A percentile compares a stretch with the other conserved stretches of the same genome.
phyloP scores from a whole-genome alignment of 108 stramenopile species.

The Licmophora abbreviata region DNA sequence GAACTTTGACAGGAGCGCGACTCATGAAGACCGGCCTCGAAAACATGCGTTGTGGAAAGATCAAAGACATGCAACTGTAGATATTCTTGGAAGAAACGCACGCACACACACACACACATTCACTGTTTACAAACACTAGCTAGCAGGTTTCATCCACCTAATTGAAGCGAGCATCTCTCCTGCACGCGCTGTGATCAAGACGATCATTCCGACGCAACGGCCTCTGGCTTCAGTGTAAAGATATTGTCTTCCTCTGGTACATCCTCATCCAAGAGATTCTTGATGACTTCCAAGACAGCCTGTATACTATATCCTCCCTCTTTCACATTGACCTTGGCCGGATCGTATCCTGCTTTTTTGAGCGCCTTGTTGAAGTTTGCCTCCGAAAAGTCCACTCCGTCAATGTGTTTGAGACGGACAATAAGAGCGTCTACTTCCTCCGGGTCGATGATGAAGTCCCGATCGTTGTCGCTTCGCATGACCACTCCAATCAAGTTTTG shows the following conservation, averaged over 20 bases:
- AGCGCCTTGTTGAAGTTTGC: slow-evolving; percentile 18
- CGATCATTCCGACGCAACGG: not conserved
- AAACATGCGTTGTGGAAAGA: too few species aligned
- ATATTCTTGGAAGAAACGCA: too few species aligned
- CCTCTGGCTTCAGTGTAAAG: slow-evolving; percentile 7
- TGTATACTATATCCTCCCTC: slow-evolving; percentile 9
- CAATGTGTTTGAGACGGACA: slow-evolving; percentile 21
- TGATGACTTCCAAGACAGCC: slow-evolving; percentile 10
- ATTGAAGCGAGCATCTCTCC: too few species aligned
- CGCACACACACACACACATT: too few species aligned
- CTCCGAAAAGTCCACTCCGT: slow-evolving; percentile 37
- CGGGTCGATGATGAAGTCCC: slow-evolving; percentile 31
- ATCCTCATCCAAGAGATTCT: slow-evolving; percentile 11
- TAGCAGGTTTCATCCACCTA: too few species aligned
- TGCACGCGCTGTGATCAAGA: too few species aligned
- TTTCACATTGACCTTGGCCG: too few species aligned
- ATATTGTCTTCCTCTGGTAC: slow-evolving; percentile 10
- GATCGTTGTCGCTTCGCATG: slow-evolving; percentile 36
- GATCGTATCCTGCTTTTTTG: slow-evolving; percentile 1
- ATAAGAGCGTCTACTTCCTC: slow-evolving; percentile 35
- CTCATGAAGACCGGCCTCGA: too few species aligned
- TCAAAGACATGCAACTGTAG: too few species aligned
- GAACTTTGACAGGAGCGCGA: too few species aligned
- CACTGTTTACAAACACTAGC: too few species aligned
- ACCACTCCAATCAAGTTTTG: slow-evolving; percentile 41